phyloP scores from a whole-genome alignment of 1,284 basidiomycete species.

The Somion occarium region DNA sequence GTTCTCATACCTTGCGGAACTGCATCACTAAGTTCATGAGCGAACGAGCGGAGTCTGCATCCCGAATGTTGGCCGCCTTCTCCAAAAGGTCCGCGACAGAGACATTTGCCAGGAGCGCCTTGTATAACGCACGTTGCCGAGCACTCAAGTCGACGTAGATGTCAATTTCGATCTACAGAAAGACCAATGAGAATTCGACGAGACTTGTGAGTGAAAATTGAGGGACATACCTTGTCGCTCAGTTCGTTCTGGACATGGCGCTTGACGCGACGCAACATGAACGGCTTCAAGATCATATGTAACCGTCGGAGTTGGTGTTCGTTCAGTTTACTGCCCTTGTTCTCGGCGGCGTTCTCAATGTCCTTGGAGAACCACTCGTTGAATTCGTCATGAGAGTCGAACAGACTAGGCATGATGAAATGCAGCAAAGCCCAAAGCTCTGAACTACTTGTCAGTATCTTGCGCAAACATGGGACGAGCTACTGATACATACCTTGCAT shows the following conservation, averaged over 20 bases:
- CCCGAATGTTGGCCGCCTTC: constrained; percentile 86
- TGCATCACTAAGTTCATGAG: constrained; percentile 99
- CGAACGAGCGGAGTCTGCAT: constrained; percentile 87
- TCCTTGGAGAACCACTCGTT: constrained; percentile 99
- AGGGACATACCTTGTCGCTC: constrained; percentile 84
- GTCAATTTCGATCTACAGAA: constrained; percentile 89
- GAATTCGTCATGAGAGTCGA: constrained; percentile 99
- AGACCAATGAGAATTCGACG: constrained; percentile 1
- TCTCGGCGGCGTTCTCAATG: constrained; percentile 93
- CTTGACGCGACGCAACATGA: constrained; percentile 98
- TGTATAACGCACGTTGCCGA: constrained; percentile 91
- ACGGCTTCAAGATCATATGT: constrained; percentile 99
- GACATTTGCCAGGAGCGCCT: constrained; percentile 86
- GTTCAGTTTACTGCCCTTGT: constrained; percentile 88
- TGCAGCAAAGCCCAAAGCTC: constrained; percentile 99
- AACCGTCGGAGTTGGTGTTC: constrained; percentile 93
- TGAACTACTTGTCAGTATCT: constrained; percentile 28
- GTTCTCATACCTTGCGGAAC: constrained; percentile 82
- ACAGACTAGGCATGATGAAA: constrained; percentile 99
- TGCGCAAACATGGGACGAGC: constrained; percentile 1
- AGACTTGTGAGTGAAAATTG: neutral
- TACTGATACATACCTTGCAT: constrained; percentile 80
- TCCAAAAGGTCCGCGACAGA: constrained; percentile 94
- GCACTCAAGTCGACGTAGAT: constrained; percentile 94
- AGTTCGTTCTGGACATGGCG: constrained; percentile 99